Conservation (phyloP, 164 flowering plant genomes). For the Magnolia sinica region DNA sequence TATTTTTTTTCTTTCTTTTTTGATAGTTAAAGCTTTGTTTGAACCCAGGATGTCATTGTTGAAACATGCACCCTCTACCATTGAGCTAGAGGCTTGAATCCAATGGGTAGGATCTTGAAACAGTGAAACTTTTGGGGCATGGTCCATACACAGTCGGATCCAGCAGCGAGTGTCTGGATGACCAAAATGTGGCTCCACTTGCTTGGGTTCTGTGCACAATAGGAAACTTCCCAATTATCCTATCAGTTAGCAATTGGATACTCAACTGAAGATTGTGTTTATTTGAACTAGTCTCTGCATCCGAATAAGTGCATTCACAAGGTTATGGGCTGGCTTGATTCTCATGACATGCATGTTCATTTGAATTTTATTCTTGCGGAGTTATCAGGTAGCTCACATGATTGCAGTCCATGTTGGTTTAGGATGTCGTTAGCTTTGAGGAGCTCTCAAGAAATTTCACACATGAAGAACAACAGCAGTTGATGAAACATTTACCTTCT, state of each 20-base stretch:
- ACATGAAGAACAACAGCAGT: slow-evolving; percentile 52
- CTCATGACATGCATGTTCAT: neutral
- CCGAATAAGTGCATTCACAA: neutral
- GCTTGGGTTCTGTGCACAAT: neutral
- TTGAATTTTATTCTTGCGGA: neutral
- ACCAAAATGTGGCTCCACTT: neutral
- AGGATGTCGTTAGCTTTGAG: slow-evolving; percentile 74
- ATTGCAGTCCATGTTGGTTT: slow-evolving; percentile 26
- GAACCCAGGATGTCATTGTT: too few relatives aligned
- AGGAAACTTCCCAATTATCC: neutral
- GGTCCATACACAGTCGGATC: neutral
- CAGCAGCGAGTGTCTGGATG: neutral
- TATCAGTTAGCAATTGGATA: neutral
- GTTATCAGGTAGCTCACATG: slow-evolving; percentile 15
- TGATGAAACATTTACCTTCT: slow-evolving; percentile 70
- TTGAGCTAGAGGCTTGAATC: too few relatives aligned
- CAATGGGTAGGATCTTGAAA: too few relatives aligned
- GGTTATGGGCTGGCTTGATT: neutral
- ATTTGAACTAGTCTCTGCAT: neutral
- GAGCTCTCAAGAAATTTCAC: slow-evolving; percentile 58
- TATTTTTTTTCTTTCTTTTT: too few relatives aligned
- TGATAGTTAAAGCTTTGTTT: too few relatives aligned
- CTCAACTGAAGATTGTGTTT: neutral
- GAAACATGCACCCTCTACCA: too few relatives aligned
- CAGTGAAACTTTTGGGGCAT: neutral